Base-by-base conservation (phyloP, 225 moss, liverwort and hornwort species). In the Thuidium tamariscinum region DNA sequence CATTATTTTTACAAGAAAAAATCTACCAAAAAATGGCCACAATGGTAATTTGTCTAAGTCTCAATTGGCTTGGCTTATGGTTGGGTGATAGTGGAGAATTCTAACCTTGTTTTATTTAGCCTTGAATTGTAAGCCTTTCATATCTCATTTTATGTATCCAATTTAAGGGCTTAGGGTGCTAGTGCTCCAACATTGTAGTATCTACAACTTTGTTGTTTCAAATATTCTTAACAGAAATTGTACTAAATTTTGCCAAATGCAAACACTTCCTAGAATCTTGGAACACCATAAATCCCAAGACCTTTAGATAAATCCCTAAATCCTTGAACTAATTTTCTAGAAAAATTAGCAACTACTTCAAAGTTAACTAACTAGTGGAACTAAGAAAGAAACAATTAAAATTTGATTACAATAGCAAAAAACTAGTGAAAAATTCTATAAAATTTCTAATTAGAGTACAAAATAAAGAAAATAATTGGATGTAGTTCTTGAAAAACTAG, bases 341-440 rank as follows among this genome's bases (percentile, higher is more conserved):
- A 14, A 69, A 26, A 23, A 69, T 2, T 0, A 5, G 0, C 0
- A 25, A 0, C 4, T 25, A 41, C 1, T 69, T 16, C 41, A 69
- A 26, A 5, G 0, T 27, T 27, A 67, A 1, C 1, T 0, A 2
- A 0, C 1, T 0, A 2, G 0, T 41, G 5, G 5, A 39, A 69
- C 5, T 69, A 25, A 15, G 0, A 39, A 69, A 66, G 15, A 25
- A 41, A 3, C 4, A 13, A 2, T 68, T 25, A 2, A 39, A 39
- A 39, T 39, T 39, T 68, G 23, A 39, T 23, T 39, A 25, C 23
- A 8, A 14, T 1, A 0, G 0, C 13, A 39, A 39, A 1, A 71
- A 44, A 27, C 1, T 0, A 0, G 0, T 71, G 16, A 27, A 42
- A 8, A 27, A 42, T 9, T 71, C 16, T 71, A 71, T 25, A 27